phyloP scores from a whole-genome alignment of 2,329 filamentous ascomycete species.

The Cladosporium sphaerospermum region DNA sequence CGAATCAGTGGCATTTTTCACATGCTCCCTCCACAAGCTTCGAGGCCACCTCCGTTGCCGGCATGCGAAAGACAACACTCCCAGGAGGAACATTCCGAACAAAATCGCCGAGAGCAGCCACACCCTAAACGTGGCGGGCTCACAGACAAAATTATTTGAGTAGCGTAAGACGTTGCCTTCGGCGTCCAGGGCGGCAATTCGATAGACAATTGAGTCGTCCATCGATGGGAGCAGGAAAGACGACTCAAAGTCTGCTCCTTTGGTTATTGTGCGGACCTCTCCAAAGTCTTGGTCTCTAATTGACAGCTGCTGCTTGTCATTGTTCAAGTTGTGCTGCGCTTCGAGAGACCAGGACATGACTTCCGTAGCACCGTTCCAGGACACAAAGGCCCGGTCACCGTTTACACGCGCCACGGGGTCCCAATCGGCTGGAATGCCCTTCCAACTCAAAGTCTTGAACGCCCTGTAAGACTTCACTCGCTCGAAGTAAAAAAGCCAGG shows the following conservation, averaged over 20 bases:
- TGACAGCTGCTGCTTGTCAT: background rate
- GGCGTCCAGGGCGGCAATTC: slow-evolving; percentile 17
- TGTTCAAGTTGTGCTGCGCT: background rate
- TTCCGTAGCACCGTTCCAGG: slow-evolving; percentile 27
- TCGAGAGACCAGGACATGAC: slow-evolving; percentile 20
- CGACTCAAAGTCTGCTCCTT: background rate
- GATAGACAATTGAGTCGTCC: slow-evolving; percentile 3
- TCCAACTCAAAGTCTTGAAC: slow-evolving; percentile 29
- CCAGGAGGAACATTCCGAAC: too few relatives aligned
- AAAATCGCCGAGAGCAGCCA: background rate
- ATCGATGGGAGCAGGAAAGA: background rate
- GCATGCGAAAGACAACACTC: too few relatives aligned
- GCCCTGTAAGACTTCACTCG: slow-evolving; percentile 33
- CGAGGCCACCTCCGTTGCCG: too few relatives aligned
- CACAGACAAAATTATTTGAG: slow-evolving; percentile 6
- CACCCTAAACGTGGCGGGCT: background rate
- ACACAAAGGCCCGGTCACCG: slow-evolving; percentile 14
- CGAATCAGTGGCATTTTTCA: too few relatives aligned
- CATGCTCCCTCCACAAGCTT: too few relatives aligned
- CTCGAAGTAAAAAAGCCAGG: slow-evolving; percentile 23
- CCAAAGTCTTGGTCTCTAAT: background rate
- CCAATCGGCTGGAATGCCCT: slow-evolving; percentile 19
- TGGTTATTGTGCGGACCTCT: background rate
- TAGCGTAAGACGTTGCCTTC: slow-evolving; percentile 14
- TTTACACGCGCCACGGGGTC: slow-evolving; percentile 15